phyloP scores from a whole-genome alignment of 257 asterid genomes.

The Jacaranda copaia region DNA sequence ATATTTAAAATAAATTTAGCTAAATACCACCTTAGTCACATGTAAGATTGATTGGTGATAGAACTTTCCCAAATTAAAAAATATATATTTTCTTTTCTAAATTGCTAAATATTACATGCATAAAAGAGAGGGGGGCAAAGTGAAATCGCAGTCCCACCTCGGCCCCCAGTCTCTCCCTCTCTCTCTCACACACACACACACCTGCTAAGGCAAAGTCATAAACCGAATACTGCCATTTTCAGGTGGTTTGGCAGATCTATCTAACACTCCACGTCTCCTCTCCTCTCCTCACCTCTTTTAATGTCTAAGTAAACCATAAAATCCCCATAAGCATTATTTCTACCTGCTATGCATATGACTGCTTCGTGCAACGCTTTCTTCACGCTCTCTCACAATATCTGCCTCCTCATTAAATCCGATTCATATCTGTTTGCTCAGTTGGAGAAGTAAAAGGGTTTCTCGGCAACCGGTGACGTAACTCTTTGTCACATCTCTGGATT shows the following conservation, averaged over 20 bases:
- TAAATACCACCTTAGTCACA: no score
- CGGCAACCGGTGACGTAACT: conserved; percentile 30
- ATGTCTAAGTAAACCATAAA: neutral
- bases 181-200: no score
- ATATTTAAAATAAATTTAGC: no score
- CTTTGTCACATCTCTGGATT: conserved; percentile 42
- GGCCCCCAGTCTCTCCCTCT: no score
- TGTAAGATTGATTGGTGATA: no score
- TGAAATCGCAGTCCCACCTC: no score
- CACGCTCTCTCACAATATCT: conserved; percentile 8
- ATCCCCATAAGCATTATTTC: neutral
- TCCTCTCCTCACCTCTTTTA: conserved; percentile 2
- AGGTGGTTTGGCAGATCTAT: conserved; percentile 38
- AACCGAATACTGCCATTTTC: conserved; percentile 19
- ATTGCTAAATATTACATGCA: no score
- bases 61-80: no score
- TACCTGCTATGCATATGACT: neutral
- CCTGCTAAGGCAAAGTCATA: conserved; percentile 22
- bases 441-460: conserved; percentile 10
- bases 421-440: neutral
- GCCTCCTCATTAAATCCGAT: neutral
- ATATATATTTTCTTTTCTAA: no score
- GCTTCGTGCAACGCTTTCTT: conserved; percentile 3
- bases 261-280: conserved; percentile 41
- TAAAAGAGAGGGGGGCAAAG: no score